Evolutionary conservation across 31 red algal species (phyloP), one percentile per base, ranked within the genome.

Genomic region (Bonnemaisonia californica): DNA sequence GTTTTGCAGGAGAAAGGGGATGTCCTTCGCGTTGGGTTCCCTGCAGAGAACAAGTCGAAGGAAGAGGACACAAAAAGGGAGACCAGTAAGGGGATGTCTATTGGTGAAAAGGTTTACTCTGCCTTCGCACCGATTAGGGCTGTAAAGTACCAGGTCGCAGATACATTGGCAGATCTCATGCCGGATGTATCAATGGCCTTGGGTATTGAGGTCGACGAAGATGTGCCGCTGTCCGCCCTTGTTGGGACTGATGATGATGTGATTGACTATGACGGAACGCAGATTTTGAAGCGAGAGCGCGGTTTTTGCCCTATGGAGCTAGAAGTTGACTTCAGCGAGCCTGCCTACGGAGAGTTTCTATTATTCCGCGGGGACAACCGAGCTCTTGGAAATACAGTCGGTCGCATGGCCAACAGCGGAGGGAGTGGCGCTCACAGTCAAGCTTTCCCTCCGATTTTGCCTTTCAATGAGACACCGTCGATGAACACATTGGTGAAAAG

Each of bases 281-380:
- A 55, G 58, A 32, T 70, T 35, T 59, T 95, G 16, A 90, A 91
- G 66, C 47, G 70, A 23, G 62, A 66, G 11, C 77, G 88, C 27
- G 93, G 93, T 24, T 90, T 85, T 56, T 95, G 93, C 70, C 79
- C 73, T 13, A 69, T 64, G 9, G 93, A 91, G 38, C 83, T 95
- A 3, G 93, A 95, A 77, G 54, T 69, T 22, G 87, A 91, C 24
- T 95, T 95, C 86, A 82, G 71, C 28, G 84, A 81, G 45, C 82
- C 85, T 19, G 66, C 77, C 1, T 95, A 88, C 40, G 75, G 81
- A 13, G 92, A 95, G 76, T 90, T 95, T 69, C 59, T 85, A 26
- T 61, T 95, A 35, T 90, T 86, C 71, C 81, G 92, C 12, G 92
- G 92, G 11, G 92, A 95, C 69, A 95, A 84, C 35, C 92, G 86